Base-by-base conservation (phyloP, 73 alveolate species). In the Uronychia binucleata region DNA sequence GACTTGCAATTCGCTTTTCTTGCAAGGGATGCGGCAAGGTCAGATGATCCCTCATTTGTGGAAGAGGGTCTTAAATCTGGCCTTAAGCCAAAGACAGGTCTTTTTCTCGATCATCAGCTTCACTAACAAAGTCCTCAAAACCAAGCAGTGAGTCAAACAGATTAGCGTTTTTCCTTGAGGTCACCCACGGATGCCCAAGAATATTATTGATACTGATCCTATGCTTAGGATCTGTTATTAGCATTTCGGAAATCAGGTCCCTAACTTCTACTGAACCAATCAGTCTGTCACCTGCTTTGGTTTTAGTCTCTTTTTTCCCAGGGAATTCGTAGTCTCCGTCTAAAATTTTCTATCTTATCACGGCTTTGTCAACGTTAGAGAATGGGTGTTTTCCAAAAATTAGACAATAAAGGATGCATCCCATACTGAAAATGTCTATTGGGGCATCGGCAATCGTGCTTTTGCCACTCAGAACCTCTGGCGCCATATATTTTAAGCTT, bases 271-370 rank as follows among this genome's bases (percentile, higher is more conserved):
- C 75, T 1, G 81, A 14, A 30, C 34, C 57, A 8, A 13, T 33
- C 11, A 31, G 0, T 77, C 30, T 29, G 8, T 14, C 26, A 19
- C 19, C 67, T 11, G 67, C 19, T 46, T 46, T 46, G 5, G 67
- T 11, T 19, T 46, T 46, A 11, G 19, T 5, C 67, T 46, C 19
- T 46, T 46, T 19, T 46, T 46, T 46, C 19, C 67, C 19, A 80
- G 88, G 93, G 34, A 59, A 81, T 74, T 59, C 35, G 30, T 86
- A 86, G 46, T 57, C 84, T 14, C 93, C 84, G 33, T 58, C 75
- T 1, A 86, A 19, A 30, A 86, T 86, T 35, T 59, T 86, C 11
- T 86, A 31, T 29, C 79, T 79, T n/a, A 86, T 33, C 75, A 26
- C 75, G 13, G 29, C 60, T 33, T 77, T 31, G 28, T 31, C 74